These are phyloP conservation scores for Niebla homalea DNA, from an alignment of 495 filamentous ascomycete genomes.

Conservation along the genomic window DNA sequence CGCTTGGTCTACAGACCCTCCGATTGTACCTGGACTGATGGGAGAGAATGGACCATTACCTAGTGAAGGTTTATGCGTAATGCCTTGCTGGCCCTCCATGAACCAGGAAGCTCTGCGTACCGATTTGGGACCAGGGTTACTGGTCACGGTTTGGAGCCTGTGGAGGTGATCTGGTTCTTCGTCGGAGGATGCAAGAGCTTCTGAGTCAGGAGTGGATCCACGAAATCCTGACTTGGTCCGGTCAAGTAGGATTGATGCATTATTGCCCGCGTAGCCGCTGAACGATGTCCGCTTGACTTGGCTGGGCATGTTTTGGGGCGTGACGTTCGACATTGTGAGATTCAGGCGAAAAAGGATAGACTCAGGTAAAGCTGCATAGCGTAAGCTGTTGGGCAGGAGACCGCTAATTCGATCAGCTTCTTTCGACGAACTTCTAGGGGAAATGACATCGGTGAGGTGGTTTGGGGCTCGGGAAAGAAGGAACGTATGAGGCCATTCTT, in stretches of 20 bases:
- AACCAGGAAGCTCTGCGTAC: slow-evolving; percentile 42
- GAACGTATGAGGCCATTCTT: no score
- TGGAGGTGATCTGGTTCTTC: slow-evolving; percentile 56
- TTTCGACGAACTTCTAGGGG: no score
- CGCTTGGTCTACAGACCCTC: slow-evolving; percentile 55
- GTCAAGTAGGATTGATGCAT: slow-evolving; percentile 52
- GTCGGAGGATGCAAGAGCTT: slow-evolving; percentile 84
- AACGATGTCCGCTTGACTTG: slow-evolving; percentile 16
- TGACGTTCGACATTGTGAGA: neutral
- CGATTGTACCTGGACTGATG: slow-evolving; percentile 60
- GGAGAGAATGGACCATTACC: slow-evolving; percentile 52
- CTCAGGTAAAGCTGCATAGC: no score
- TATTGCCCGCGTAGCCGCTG: slow-evolving; percentile 21
- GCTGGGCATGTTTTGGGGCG: slow-evolving; percentile 6
- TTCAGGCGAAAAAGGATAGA: no score
- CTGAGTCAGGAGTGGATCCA: slow-evolving; percentile 81
- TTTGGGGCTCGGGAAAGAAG: no score
- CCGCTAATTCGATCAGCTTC: no score
- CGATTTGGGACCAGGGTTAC: slow-evolving; percentile 27
- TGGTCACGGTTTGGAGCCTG: slow-evolving; percentile 23
- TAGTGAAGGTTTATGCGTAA: slow-evolving; percentile 37
- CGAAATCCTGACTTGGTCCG: slow-evolving; percentile 53
- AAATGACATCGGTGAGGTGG: no score
- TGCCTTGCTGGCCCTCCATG: slow-evolving; percentile 33
- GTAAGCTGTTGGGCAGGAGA: no score